phyloP scores from a whole-genome alignment of 73 alveolate species.

The Effrenium voratum region DNA sequence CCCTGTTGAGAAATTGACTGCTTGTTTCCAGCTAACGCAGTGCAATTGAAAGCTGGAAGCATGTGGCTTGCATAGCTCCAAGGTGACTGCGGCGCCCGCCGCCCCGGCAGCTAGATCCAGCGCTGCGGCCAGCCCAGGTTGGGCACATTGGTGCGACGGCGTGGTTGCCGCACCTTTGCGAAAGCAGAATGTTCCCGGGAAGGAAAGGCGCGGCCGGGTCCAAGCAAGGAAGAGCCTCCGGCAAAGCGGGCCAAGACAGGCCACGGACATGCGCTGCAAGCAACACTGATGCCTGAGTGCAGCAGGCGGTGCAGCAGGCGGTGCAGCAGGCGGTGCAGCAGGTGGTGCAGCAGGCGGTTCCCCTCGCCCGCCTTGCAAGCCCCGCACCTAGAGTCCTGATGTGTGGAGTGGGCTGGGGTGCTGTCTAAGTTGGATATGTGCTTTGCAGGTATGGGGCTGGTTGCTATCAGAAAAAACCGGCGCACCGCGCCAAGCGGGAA shows the following conservation, averaged over 20 bases:
- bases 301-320: too few species aligned
- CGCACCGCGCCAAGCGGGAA: conserved; percentile 31
- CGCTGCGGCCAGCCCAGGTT: too few species aligned
- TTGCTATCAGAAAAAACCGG: conserved; percentile 63
- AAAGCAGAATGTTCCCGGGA: background rate
- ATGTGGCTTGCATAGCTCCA: too few species aligned
- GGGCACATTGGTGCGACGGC: too few species aligned
- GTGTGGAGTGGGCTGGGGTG: background rate
- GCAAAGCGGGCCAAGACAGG: conserved; percentile 56
- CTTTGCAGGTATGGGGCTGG: conserved; percentile 74
- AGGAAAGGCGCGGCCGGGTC: conserved; percentile 4
- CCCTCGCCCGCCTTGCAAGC: conserved; percentile 53
- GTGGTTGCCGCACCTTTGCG: background rate
- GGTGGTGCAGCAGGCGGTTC: background rate
- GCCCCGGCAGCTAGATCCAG: too few species aligned
- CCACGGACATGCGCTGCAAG: background rate
- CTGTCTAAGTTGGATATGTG: background rate
- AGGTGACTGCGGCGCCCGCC: too few species aligned
- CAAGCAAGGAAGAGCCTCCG: conserved; percentile 6
- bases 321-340: background rate
- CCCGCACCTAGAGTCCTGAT: background rate
- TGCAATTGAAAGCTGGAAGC: background rate
- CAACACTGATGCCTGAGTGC: too few species aligned
- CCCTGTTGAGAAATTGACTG: background rate
- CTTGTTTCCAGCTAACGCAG: background rate